Base-by-base conservation (phyloP, 1,139 yeast species). In the Groenewaldozyma auringiensis region DNA sequence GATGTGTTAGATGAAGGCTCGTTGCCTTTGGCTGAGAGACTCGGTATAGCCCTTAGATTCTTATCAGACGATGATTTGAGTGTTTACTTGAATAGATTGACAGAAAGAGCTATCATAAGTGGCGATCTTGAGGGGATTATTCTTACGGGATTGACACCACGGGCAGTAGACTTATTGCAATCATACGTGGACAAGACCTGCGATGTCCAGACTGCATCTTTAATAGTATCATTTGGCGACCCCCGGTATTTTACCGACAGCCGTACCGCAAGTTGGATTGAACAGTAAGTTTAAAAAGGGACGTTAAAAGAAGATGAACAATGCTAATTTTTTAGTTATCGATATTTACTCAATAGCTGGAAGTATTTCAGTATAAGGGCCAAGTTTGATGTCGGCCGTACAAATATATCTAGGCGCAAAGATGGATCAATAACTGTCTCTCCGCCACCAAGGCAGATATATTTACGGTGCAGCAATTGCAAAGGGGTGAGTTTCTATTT, bases 61-160 rank as follows among this genome's bases (percentile, higher is more conserved):
- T 68, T 92, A 31, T 78, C 89, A 0, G 96, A 88, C 59, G 73
- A 78, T 44, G 95, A 88, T 54, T 60, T 68, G 32, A 52, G 64
- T 3, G 57, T 55, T 8, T 66, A 86, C 60, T 68, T 89, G 55
- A 78, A 78, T 49, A 67, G 85, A 41, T 72, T 89, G 1, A 80
- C 94, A 0, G 81, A 81, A 21, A 72, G 79, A 1, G 95, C 85
- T 1, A 81, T 85, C 13, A 65, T 68, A 2, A 73, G 76, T 47
- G 98, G 98, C 4, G 95, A 89, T 54, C 68, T 92, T 22, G 98
- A 92, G 64, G 97, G 97, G 0, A 70, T 92, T 38, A 80, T 88
- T 22, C 67, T 92, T 43, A 89, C 97, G 0, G 98, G 98, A 22
- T 75, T 92, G 20, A 88, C 96, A 0, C 86, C 88, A 0, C 70